Evolutionary conservation across 441 rosid species (phyloP), one percentile per base, ranked within the genome.

Genomic region (Populus hybrid): DNA sequence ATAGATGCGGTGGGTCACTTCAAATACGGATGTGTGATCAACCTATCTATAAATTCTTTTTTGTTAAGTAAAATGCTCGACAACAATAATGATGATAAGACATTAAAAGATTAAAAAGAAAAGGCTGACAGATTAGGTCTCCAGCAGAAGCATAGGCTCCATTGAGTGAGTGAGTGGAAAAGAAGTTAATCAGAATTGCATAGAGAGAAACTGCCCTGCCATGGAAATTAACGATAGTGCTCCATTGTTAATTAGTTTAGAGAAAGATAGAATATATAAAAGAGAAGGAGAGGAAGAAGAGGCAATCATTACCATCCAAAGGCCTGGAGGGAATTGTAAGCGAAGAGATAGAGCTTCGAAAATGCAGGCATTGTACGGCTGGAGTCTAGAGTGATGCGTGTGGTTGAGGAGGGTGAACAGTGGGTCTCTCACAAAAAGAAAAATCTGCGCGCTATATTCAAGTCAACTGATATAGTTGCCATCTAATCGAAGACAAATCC

Each of bases 91-190:
- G 10, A 12, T 30, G 65, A 20, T 20, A 54, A 64, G 32, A 30
- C 23, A 32, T 61, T 68, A 4, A 20, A 10, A 10, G 35, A 35
- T 23, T n/a, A 46, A 38, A 23, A 67, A 67, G 11, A 69, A 23
- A 70, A 34, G n/a, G 83, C 95, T 76, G 65, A 95, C 97, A 83
- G 73, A 91, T 87, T 69, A 92, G 80, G 57, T 87, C 84, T 73
- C 98, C 98, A 72, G 97, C 84, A 69, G 94, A 86, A n/a, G 90
- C 86, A 83, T 88, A 92, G 81, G 93, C 90, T 68, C 78, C 91
- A 73, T 42, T 34, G 79, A 89, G 40, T 14, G 93, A 87, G 71
- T 83, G 83, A 80, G 82, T 79, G 46, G 89, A 78, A 9, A 80
- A 28, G 42, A 86, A 23, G 80, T 81, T 80, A 69, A 42, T 78